Base-by-base conservation (phyloP, 805 yeast species). In the Grigorovia transvaalensis region DNA sequence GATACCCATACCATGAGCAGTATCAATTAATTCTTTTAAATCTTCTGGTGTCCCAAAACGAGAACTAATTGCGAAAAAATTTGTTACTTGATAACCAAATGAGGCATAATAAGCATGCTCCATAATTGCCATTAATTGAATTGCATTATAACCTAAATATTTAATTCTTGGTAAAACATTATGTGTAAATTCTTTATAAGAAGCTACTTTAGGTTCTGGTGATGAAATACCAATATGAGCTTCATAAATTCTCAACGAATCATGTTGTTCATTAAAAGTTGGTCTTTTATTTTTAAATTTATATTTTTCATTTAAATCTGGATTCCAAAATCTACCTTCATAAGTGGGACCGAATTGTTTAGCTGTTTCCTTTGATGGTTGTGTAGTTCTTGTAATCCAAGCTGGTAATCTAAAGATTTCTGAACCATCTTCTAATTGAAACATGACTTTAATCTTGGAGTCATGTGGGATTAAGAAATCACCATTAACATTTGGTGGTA, bases 51-150 rank as follows among this genome's bases (percentile, higher is more conserved):
- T 81, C 30, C 99, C 99, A 61, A 75, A 93, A 56, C 99, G 77
- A 8, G 97, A 90, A 50, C 93, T 82, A 23, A 79, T 75, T 1
- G 98, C 97, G 66, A 86, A 91, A 66, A 91, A 93, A 54, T 84
- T 86, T 20, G 98, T 90, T 29, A 91, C 82, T 68, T 91, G 99
- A 67, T 91, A 91, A n/a, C 99, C 99, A 66, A 91, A 91, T 1
- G 96, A 88, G 1, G 97, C 99, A 67, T 91, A 91, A 66, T 91
- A 91, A 1, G 99, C 98, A 67, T 91, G 99, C 69, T 91, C 99
- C 99, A 91, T 91, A 45, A 91, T 78, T 0, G 99, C 97, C 99
- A 91, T 91, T 63, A 91, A 75, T 70, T 91, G 99, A 60, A 91
- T 85, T 4, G 96, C 82, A 67, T 93, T 88, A 68, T 91, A 91